Base-by-base conservation (phyloP, 2,329 filamentous ascomycete species). In the Verticillium isaacii region DNA sequence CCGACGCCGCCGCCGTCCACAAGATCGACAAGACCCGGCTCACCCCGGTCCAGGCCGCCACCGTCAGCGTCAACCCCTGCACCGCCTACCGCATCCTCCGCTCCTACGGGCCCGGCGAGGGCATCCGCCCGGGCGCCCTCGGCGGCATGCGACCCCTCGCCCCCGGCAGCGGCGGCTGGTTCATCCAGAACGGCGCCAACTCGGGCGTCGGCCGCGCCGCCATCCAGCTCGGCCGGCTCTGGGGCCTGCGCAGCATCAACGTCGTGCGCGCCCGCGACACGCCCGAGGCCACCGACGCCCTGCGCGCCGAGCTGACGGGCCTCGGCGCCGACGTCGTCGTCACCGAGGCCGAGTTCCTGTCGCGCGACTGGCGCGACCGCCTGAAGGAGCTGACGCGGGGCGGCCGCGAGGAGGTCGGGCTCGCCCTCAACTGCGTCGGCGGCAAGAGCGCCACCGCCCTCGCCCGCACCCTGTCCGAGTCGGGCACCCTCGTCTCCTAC, bases 121-220 rank as follows among this genome's bases (percentile, higher is more conserved):
- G 79, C 14, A 72, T 80, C 63, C 75, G 78, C 60, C 73, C 80
- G 12, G 77, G 75, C 36, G 32, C 19, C 2, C 67, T 83, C 57
- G 78, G 78, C 34, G 63, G 36, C 61, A 80, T 84, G 71, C 70
- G 71, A 9, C 72, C 77, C 12, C 80, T 81, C 58, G 74, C 77
- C 56, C 70, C 76, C 25, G 80, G 78, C 58, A 81, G 80, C 62
- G 80, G 93, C 60, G 89, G 96, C 61, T 99, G 94, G 93, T 92
- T 97, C 72, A 88, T 99, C 56, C 95, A 99, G 77, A 99, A 99
- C 73, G 95, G 94, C 8, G 95, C 94, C 45, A 99, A 99, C 76
- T 92, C 88, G 52, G 95, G 93, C 12, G 95, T 99, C 17, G 95
- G 95, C 1, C 82, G 95, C 45, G 91, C 93, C 2, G 94, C 92